Evolutionary conservation across 2,329 filamentous ascomycete species (phyloP).

Genomic region (Westerdykella aurantiaca): DNA sequence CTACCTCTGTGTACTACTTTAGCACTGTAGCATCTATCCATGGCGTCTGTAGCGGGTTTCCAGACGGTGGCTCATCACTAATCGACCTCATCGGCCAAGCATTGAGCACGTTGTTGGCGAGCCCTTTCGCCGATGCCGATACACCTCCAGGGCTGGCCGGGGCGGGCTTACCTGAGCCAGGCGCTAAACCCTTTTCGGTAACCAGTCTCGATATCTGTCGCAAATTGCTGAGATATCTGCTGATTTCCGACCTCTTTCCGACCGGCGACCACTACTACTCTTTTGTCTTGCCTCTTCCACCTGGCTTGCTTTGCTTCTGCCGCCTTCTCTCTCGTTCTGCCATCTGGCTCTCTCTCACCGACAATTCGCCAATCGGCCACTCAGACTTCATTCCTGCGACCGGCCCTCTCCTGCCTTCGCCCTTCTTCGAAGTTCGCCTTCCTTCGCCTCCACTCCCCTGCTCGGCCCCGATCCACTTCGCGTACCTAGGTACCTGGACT

Average conservation of each 20-base stretch:
- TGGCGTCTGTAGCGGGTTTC: not conserved
- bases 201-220: constrained; percentile 22
- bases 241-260: constrained; percentile 13
- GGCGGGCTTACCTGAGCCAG: not conserved
- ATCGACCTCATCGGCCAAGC: not conserved
- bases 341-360: not conserved
- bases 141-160: not conserved
- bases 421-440: no score
- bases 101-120: not conserved
- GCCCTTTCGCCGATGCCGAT: not conserved
- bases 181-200: constrained; percentile 17
- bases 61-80: not conserved
- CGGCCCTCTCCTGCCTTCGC: no score
- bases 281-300: not conserved
- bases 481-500: not conserved
- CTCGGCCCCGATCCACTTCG: not conserved
- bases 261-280: constrained; percentile 2
- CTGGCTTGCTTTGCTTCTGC: not conserved
- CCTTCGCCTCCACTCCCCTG: no score
- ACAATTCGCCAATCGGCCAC: no score
- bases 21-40: no score
- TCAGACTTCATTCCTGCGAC: no score
- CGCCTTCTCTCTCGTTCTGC: not conserved
- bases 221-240: constrained; percentile 20
- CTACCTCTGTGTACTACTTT: not conserved